Conservation (phyloP, 164 flowering plant genomes). For the Saururus chinensis region DNA sequence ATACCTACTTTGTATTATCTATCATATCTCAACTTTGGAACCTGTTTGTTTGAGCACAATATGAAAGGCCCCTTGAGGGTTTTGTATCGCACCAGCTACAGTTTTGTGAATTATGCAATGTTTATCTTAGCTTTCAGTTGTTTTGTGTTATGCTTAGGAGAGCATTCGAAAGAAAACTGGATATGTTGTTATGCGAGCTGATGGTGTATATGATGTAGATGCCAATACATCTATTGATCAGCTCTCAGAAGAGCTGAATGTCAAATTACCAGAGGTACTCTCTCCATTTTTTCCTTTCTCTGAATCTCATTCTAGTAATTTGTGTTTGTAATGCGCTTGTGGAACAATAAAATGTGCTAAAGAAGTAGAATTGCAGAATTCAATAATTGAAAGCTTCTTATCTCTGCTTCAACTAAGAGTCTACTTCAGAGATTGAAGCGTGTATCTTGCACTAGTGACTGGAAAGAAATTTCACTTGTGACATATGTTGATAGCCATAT, state of each 20-base stretch:
- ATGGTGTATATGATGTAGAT: constrained; percentile 95
- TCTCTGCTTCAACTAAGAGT: too few species aligned
- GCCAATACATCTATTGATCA: constrained; percentile 97
- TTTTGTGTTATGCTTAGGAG: constrained; percentile 36
- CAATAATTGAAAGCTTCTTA: too few species aligned
- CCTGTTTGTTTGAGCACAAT: too few species aligned
- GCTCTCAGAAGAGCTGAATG: constrained; percentile 60
- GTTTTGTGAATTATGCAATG: not conserved
- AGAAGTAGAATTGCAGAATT: too few species aligned
- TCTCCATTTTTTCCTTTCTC: not conserved
- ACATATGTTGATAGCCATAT: too few species aligned
- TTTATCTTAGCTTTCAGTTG: not conserved
- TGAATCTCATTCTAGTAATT: not conserved
- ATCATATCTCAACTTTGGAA: not conserved
- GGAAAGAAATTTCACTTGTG: too few species aligned
- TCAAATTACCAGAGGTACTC: constrained; percentile 85
- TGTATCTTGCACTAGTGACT: too few species aligned
- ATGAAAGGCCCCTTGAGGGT: not conserved
- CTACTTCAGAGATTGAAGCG: too few species aligned
- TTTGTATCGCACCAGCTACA: not conserved
- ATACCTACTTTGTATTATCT: not conserved
- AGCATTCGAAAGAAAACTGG: constrained; percentile 98
- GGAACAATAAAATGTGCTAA: too few species aligned
- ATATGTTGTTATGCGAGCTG: constrained; percentile 88
- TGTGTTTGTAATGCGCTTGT: too few species aligned